These are phyloP conservation scores for Chalaropsis thielavioides DNA, from an alignment of 2,329 filamentous ascomycete genomes.

Conservation along the genomic window DNA sequence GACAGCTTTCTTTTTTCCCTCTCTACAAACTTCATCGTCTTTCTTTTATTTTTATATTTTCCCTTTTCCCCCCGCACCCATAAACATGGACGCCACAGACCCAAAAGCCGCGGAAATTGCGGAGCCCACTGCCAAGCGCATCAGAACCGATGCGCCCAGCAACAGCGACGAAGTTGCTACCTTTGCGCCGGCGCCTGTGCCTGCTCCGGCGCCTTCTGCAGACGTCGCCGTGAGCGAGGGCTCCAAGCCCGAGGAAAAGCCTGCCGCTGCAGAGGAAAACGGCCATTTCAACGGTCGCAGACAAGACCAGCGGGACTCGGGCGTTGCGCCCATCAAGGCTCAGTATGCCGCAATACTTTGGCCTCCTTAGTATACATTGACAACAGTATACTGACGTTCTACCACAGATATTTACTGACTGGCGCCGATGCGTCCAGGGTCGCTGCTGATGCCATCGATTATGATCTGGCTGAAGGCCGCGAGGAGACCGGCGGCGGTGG, in stretches of 20 bases:
- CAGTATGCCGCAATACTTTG: conserved; percentile 23
- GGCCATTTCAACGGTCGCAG: conserved; percentile 35
- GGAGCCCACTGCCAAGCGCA: conserved; percentile 42
- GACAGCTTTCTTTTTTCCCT: not conserved
- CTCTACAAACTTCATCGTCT: not conserved
- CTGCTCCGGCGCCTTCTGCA: conserved; percentile 20
- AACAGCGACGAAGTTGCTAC: conserved; percentile 8
- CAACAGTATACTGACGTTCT: not conserved
- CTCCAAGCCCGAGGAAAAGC: conserved; percentile 19
- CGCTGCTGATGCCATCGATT: conserved; percentile 26
- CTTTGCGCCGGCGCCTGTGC: conserved; percentile 9
- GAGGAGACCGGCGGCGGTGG: conserved; percentile 32
- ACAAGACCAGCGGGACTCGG: conserved; percentile 19
- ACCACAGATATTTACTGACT: conserved; percentile 32
- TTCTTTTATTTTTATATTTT: not conserved
- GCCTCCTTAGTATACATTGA: conserved; percentile 6
- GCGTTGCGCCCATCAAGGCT: conserved; percentile 26
- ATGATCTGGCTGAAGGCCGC: conserved; percentile 24
- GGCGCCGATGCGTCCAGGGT: conserved; percentile 33
- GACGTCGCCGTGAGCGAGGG: not conserved
- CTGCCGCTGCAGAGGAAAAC: conserved; percentile 28
- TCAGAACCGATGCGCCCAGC: conserved; percentile 28
- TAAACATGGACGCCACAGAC: conserved; percentile 4
- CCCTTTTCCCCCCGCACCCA: not conserved
- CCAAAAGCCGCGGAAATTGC: conserved; percentile 12